These are phyloP conservation scores for Grifola frondosa DNA, from an alignment of 1,284 basidiomycete genomes.

Conservation along the genomic window DNA sequence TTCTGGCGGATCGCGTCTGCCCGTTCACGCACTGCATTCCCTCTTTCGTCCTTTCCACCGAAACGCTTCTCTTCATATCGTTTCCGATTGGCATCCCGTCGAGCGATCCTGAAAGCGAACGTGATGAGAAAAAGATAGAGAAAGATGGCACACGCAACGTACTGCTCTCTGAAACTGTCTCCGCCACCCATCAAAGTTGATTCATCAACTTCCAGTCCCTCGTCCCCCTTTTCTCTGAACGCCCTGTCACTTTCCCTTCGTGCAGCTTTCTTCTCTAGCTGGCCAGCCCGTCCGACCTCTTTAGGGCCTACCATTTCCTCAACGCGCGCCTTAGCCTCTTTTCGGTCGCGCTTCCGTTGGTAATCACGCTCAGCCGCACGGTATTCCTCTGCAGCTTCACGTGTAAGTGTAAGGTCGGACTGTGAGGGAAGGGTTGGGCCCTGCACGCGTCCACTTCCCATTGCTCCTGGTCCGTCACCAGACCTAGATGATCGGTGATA, in stretches of 20 bases:
- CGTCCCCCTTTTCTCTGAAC: slow-evolving; percentile 71
- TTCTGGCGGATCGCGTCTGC: slow-evolving; percentile 60
- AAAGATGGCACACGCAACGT: slow-evolving; percentile 28
- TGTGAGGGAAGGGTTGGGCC: slow-evolving; percentile 69
- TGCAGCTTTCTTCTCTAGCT: slow-evolving; percentile 74
- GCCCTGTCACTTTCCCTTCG: slow-evolving; percentile 60
- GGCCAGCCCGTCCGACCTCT: slow-evolving; percentile 67
- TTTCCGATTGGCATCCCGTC: slow-evolving; percentile 61
- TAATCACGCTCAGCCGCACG: slow-evolving; percentile 49
- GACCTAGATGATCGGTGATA: slow-evolving; percentile 34
- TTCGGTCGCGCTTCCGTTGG: slow-evolving; percentile 62
- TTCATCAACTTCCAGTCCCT: slow-evolving; percentile 69
- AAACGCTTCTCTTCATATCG: slow-evolving; percentile 52
- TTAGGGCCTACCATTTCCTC: slow-evolving; percentile 76
- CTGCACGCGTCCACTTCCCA: slow-evolving; percentile 42
- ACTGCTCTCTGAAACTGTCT: slow-evolving; percentile 73
- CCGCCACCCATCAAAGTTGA: slow-evolving; percentile 69
- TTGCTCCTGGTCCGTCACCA: slow-evolving; percentile 27
- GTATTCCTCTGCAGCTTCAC: slow-evolving; percentile 54
- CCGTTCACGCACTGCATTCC: slow-evolving; percentile 49
- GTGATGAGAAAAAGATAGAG: slow-evolving; percentile 5
- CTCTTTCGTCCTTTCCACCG: slow-evolving; percentile 45
- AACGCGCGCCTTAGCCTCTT: slow-evolving; percentile 63
- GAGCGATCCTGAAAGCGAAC: slow-evolving; percentile 50
- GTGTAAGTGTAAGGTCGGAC: slow-evolving; percentile 61